These are phyloP conservation scores for Rhodotorula sp. DNA, from an alignment of 1,284 basidiomycete species.

Conservation along the genomic window DNA sequence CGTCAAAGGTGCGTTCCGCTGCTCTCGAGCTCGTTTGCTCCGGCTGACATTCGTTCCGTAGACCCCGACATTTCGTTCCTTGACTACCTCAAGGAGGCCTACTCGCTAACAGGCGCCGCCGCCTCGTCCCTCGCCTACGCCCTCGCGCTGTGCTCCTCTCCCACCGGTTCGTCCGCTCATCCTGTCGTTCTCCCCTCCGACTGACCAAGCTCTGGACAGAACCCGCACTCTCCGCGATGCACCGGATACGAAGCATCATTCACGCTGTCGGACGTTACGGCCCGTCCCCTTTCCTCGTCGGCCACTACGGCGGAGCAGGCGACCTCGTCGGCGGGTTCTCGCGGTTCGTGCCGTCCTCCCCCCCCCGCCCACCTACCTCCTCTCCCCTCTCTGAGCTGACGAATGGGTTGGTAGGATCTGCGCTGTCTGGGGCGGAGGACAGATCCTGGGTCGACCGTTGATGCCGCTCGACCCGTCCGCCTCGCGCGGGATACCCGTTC, in stretches of 20 bases:
- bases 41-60: constrained; percentile 43
- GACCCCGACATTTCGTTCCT: constrained; percentile 57
- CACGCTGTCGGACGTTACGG: constrained; percentile 83
- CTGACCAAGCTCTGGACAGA: constrained; percentile 18
- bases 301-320: constrained; percentile 88
- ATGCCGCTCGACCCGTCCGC: constrained; percentile 49
- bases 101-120: constrained; percentile 17
- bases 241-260: constrained; percentile 68
- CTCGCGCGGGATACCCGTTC: constrained; percentile 10
- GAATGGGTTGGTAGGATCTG: constrained; percentile 57
- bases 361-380: neutral
- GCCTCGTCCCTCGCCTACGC: constrained; percentile 42
- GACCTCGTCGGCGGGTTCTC: constrained; percentile 94
- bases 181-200: neutral
- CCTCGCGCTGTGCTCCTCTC: constrained; percentile 46
- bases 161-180: constrained; percentile 12
- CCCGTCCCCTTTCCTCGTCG: constrained; percentile 82
- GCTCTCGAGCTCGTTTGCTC: neutral
- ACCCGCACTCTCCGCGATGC: constrained; percentile 55
- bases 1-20: constrained; percentile 6
- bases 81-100: constrained; percentile 24
- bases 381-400: neutral
- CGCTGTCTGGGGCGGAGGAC: constrained; percentile 79
- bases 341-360: too few relatives aligned
- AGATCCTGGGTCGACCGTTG: constrained; percentile 71